Conservation (phyloP, 805 yeast genomes). For the Lipomyces sp. region DNA sequence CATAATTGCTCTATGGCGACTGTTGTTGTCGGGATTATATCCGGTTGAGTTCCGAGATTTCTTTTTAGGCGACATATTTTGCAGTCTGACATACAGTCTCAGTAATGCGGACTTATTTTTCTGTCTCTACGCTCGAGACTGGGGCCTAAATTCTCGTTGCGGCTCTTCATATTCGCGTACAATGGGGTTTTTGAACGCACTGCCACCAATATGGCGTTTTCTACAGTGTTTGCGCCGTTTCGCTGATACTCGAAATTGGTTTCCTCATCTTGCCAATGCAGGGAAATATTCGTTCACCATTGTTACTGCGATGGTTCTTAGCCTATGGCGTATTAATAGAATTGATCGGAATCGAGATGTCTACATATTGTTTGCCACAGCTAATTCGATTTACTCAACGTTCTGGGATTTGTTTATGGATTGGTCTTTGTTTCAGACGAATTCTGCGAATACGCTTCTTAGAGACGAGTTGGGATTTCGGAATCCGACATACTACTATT, state of each 20-base stretch:
- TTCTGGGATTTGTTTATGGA: conserved; percentile 95
- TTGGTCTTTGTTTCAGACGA: conserved; percentile 81
- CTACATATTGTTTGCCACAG: conserved; percentile 68
- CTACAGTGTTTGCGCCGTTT: conserved; percentile 89
- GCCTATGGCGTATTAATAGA: conserved; percentile 71
- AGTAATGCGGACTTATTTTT: conserved; percentile 82
- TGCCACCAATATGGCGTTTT: conserved; percentile 89
- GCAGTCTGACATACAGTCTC: conserved; percentile 83
- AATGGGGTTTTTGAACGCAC: conserved; percentile 78
- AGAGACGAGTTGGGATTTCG: conserved; percentile 70
- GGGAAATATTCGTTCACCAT: conserved; percentile 67
- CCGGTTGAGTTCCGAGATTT: conserved; percentile 96
- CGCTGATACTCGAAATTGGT: conserved; percentile 90
- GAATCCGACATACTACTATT: conserved; percentile 60
- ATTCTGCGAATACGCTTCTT: conserved; percentile 53
- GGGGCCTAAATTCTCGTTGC: conserved; percentile 57
- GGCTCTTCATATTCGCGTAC: conserved; percentile 72
- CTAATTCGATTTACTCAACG: conserved; percentile 67
- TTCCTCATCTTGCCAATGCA: conserved; percentile 92
- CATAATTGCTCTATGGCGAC: conserved; percentile 63
- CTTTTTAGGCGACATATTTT: conserved; percentile 85
- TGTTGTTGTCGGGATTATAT: conserved; percentile 76
- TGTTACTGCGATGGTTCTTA: conserved; percentile 65
- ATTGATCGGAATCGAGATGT: conserved; percentile 45
- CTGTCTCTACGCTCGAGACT: conserved; percentile 68